Base-by-base conservation (phyloP, 257 asterid species). In the Parsonsia alboflavescens region DNA sequence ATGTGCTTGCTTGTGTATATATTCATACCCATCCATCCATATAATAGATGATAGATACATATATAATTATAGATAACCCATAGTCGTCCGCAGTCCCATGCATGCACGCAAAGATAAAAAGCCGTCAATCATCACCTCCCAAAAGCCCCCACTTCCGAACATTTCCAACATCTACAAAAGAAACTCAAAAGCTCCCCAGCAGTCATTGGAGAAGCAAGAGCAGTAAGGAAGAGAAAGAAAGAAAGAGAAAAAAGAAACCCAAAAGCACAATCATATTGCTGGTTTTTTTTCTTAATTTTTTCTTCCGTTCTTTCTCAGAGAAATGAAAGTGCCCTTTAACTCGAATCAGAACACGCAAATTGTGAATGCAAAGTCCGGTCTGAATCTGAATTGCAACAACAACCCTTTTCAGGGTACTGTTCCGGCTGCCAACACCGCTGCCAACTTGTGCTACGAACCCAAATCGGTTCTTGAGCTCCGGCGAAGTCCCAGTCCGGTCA, bases 321-420 rank as follows among this genome's bases (percentile, higher is more conserved):
- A 85, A 82, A 92, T 92, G 98, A 92, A 90, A 89, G 88, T 89
- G 71, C 92, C 96, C 89, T 90, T 92, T 84, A 83, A 94, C 73
- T 78, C 83, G 36, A 81, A 80, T 65, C 85, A 83, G 42, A 79
- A 77, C 70, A 80, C 80, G 12, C 78, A 58, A 73, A 15, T 73
- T 30, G 42, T 73, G 70, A 78, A 62, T 72, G 45, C 85, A 28
- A 89, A 85, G 66, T 75, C 88, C 13, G 64, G 28, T 36, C n/a
- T 73, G 46, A 72, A n/a, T 67, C 58, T 41, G 53, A 73, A 15
- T 46, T 21, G 16, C 77, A 79, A 74, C 71, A 59, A 10, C 77
- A 77, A 68, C 46, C 16, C 67, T 63, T 48, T 54, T 50, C 80
- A 63, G 71, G 81, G 78, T 44, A 44, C 15, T 33, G 39, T 33